Evolutionary conservation across 805 yeast genomes (phyloP), one percentile per base, ranked within the genome.

Genomic region (Cyberlindnera meyerae): DNA sequence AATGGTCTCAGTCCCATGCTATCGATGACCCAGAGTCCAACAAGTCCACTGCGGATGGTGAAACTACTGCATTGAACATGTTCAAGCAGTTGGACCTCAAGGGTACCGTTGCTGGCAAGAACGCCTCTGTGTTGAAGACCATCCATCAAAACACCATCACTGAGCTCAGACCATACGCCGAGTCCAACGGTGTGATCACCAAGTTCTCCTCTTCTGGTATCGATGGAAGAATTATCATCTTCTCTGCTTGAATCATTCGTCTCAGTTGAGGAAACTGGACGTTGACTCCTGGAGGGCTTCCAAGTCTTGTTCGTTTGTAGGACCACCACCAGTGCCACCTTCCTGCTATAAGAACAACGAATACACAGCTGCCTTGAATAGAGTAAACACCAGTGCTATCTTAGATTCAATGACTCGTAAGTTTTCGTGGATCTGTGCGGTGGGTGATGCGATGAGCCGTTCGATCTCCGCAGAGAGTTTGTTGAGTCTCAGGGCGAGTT

Each of bases 21-120:
- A 50, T 47, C 14, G 72, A 66, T 29, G 73, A 66, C 34, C 77
- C 69, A 29, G 75, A 69, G 31, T 85, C 75, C 37, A 74, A 71
- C 39, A 72, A 73, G 11, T 68, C 63, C 29, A 58, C 58, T 35
- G 63, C 73, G 11, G 66, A 74, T 6, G 63, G 63, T 36, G 82
- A 84, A 45, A 84, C 82, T 45, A 75, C 81, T 46, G 94, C 94
- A 6, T 74, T 93, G 60, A 83, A 84, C 65, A 87, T 90, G 89
- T 93, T 93, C 68, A 80, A 86, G 62, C 96, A 90, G 62, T 68
- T 93, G 73, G 99, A 93, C 64, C 73, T 90, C 60, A 93, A 88
- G 70, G 99, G 99, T 42, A 75, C 84, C 39, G 75, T 75, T 34
- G 68, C 62, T 38, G 58, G 58, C 21, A 57, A 60, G 37, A 62